These are phyloP conservation scores for Chlorella sp. DNA, from an alignment of 139 green algal genomes.

Conservation along the genomic window DNA sequence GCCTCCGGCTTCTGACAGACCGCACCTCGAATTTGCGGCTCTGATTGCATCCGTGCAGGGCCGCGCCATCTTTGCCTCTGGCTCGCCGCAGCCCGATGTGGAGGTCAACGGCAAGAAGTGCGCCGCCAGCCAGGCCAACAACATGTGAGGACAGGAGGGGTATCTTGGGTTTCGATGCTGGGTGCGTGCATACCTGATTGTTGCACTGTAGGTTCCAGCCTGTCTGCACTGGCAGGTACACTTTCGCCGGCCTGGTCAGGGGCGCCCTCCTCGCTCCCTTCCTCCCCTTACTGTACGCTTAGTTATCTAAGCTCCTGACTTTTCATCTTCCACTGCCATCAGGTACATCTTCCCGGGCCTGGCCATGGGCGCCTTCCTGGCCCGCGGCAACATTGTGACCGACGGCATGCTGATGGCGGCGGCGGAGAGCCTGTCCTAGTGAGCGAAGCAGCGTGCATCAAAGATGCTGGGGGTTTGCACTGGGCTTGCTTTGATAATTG, in stretches of 20 bases:
- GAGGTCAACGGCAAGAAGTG: slow-evolving; percentile 45
- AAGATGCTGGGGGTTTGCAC: no score
- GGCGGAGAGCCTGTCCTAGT: slow-evolving; percentile 50
- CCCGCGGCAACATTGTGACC: slow-evolving; percentile 44
- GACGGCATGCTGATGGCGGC: slow-evolving; percentile 77
- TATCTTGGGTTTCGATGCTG: no score
- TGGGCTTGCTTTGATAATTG: no score
- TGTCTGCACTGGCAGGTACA: slow-evolving; percentile 46
- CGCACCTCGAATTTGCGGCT: no score
- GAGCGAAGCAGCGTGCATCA: background rate
- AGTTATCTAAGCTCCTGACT: no score
- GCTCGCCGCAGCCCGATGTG: slow-evolving; percentile 73
- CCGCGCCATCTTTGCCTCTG: slow-evolving; percentile 78
- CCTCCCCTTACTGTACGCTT: background rate
- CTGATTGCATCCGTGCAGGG: no score
- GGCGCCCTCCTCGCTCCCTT: background rate
- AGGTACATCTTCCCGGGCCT: slow-evolving; percentile 77
- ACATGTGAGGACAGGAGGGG: slow-evolving; percentile 57
- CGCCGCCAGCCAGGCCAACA: slow-evolving; percentile 76
- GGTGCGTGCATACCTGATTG: no score
- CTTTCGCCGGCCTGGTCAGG: slow-evolving; percentile 70
- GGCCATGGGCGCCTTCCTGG: slow-evolving; percentile 63
- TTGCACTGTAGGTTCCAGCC: no score
- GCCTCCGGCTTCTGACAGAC: no score
- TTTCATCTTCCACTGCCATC: no score